phyloP scores from a whole-genome alignment of 805 yeast genomes.

The Scheffersomyces stipitis region DNA sequence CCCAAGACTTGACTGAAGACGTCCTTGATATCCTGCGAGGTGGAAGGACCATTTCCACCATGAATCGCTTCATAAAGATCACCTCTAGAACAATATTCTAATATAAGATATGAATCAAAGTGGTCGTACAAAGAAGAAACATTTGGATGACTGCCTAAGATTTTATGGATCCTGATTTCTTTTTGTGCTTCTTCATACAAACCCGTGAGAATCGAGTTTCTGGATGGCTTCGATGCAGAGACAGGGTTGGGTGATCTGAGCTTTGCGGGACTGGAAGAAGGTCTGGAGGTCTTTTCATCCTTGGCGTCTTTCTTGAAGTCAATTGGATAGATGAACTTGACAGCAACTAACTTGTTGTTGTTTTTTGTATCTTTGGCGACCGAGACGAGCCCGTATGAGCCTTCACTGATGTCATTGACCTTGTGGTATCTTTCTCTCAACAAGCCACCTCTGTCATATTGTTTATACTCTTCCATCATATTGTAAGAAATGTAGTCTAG shows the following conservation, averaged over 20 bases:
- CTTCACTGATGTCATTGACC: constrained; percentile 78
- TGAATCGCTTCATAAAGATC: constrained; percentile 82
- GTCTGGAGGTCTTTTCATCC: constrained; percentile 18
- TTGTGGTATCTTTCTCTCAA: constrained; percentile 65
- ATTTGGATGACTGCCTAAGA: constrained; percentile 53
- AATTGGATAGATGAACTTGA: constrained; percentile 74
- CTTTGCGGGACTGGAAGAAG: constrained; percentile 38
- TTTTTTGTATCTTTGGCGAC: constrained; percentile 70
- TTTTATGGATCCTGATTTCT: constrained; percentile 65
- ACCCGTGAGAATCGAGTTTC: constrained; percentile 25
- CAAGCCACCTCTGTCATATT: constrained; percentile 41
- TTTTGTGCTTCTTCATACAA: constrained; percentile 58
- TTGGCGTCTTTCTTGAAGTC: constrained; percentile 36
- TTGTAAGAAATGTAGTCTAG: too few species aligned
- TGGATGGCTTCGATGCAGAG: constrained; percentile 13
- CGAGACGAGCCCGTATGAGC: constrained; percentile 90
- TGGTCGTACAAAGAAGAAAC: constrained; percentile 47
- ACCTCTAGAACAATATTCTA: constrained; percentile 87
- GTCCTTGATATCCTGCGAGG: constrained; percentile 55
- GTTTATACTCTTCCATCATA: constrained; percentile 40
- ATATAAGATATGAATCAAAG: constrained; percentile 52
- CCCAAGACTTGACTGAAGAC: constrained; percentile 50
- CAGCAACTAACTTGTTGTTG: constrained; percentile 62
- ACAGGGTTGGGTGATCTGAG: constrained; percentile 17
- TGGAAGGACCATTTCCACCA: constrained; percentile 58